Percentiles rank a stretch among this genome's conserved stretches.
Conservation (phyloP, 352 stramenopile species). For the Phytophthora europaea region DNA sequence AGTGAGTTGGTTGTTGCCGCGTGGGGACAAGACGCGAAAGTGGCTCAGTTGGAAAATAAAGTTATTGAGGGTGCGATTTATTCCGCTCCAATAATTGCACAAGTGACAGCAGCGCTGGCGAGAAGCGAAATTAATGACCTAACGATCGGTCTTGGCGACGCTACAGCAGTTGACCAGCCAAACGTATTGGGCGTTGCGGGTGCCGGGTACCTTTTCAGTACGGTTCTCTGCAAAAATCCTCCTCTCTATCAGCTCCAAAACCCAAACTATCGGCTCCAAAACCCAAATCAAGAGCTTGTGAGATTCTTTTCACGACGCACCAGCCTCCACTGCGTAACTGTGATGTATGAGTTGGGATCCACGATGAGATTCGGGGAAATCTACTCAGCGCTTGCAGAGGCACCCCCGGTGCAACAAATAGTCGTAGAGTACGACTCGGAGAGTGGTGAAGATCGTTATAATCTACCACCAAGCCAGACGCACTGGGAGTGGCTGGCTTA, state of each 20-base stretch:
- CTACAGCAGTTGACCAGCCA: neutral
- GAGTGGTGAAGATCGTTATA: no score
- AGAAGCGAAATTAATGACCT: neutral
- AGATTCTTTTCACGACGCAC: neutral
- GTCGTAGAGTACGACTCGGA: neutral
- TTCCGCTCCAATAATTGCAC: neutral
- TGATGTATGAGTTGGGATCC: neutral
- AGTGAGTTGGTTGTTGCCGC: neutral
- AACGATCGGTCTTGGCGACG: no score
- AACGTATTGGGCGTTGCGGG: no score
- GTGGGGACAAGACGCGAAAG: neutral
- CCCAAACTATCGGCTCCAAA: neutral
- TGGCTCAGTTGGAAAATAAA: neutral
- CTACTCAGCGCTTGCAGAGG: neutral
- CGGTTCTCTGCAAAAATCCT: neutral
- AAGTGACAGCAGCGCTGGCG: neutral
- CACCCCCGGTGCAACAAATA: neutral
- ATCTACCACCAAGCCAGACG: neutral
- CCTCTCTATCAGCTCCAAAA: neutral
- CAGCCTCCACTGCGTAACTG: neutral
- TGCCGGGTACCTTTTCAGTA: neutral
- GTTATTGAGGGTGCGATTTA: neutral
- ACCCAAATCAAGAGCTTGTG: neutral
- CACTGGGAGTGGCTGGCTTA: slow-evolving; percentile 8
- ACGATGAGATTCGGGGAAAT: neutral